Conservation (phyloP, 2,329 filamentous ascomycete genomes). For the Stagonosporopsis vannaccii region DNA sequence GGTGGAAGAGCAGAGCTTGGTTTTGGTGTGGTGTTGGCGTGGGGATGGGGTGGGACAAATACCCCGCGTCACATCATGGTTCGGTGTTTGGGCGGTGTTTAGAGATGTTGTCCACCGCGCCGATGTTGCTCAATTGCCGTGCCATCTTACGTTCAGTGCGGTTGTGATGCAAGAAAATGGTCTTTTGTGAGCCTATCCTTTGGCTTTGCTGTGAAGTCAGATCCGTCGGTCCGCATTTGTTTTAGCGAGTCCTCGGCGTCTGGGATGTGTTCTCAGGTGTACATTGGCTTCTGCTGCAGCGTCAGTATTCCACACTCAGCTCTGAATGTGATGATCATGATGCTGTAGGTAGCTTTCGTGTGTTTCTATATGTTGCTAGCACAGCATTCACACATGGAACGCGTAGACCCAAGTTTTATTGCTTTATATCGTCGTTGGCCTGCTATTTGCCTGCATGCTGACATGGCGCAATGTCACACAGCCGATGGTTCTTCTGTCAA, state of each 20-base stretch:
- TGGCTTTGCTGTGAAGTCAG: neutral
- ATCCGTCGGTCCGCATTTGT: neutral
- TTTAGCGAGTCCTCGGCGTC: too few species aligned
- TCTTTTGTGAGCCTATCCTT: neutral
- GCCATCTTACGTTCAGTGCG: too few species aligned
- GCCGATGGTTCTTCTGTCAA: neutral
- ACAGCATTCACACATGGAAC: too few species aligned
- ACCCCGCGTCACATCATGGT: constrained; percentile 6
- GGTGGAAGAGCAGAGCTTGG: neutral
- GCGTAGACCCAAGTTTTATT: too few species aligned
- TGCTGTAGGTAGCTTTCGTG: too few species aligned
- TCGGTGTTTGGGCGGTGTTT: neutral
- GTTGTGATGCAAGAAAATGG: neutral
- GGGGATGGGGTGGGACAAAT: constrained; percentile 3
- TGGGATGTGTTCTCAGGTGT: too few species aligned
- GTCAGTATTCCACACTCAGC: neutral
- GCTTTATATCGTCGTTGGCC: too few species aligned
- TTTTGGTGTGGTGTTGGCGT: constrained; percentile 3
- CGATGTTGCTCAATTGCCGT: neutral
- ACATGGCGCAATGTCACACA: neutral
- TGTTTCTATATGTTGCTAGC: too few species aligned
- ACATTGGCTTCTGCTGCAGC: neutral
- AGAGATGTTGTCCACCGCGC: neutral
- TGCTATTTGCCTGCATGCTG: neutral
- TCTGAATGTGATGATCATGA: too few species aligned